Conservation (phyloP, 2,329 filamentous ascomycete species). For the Scorias spongiosa region DNA sequence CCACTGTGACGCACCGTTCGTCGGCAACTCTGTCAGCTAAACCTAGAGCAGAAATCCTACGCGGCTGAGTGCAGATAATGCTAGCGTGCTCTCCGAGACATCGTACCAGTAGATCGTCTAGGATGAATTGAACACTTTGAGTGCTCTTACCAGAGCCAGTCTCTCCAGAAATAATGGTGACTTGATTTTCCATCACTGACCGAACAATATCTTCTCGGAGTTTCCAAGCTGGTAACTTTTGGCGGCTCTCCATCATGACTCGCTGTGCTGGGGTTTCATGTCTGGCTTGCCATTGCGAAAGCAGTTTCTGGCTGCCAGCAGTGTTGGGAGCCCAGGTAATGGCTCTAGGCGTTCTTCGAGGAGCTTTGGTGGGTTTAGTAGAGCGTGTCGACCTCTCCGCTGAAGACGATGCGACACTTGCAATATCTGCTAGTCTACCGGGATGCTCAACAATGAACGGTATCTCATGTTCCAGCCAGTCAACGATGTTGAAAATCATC, state of each 20-base stretch:
- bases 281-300: conserved; percentile 50
- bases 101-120: conserved; percentile 73
- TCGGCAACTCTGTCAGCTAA: conserved; percentile 89
- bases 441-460: conserved; percentile 71
- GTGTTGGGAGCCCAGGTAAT: conserved; percentile 50
- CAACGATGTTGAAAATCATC: conserved; percentile 79
- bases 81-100: conserved; percentile 65
- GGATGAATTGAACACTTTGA: conserved; percentile 87
- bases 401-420: conserved; percentile 54
- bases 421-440: conserved; percentile 70
- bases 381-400: conserved; percentile 19
- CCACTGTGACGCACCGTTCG: conserved; percentile 67
- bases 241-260: conserved; percentile 58
- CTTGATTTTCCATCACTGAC: conserved; percentile 62
- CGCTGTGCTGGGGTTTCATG: conserved; percentile 52
- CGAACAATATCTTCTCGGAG: conserved; percentile 61
- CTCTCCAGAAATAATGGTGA: conserved; percentile 93
- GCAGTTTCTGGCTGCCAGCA: conserved; percentile 41
- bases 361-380: conserved; percentile 8
- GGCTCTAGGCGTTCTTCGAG: conserved; percentile 34
- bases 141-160: conserved; percentile 96
- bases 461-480: conserved; percentile 81
- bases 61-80: conserved; percentile 89
- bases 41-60: conserved; percentile 84
- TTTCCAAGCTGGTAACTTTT: conserved; percentile 74